These are phyloP conservation scores for Penicillium atrosanguineum DNA, from an alignment of 495 filamentous ascomycete genomes.

Conservation along the genomic window DNA sequence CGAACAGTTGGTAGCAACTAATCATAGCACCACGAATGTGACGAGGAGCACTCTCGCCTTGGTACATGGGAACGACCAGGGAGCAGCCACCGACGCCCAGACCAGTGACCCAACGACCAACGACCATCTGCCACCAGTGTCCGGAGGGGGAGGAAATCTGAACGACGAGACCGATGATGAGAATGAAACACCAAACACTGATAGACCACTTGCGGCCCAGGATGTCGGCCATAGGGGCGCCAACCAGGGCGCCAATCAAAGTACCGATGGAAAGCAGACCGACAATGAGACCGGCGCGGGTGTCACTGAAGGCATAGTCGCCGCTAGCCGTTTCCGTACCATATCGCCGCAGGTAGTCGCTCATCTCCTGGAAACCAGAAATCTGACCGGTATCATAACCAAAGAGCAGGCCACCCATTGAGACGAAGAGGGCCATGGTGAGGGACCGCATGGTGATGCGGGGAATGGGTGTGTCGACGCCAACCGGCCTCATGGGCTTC, in stretches of 20 bases:
- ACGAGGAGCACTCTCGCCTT: conserved; percentile 64
- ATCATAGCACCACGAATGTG: conserved; percentile 68
- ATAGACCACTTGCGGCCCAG: conserved; percentile 55
- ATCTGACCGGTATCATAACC: conserved; percentile 53
- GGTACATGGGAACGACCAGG: conserved; percentile 71
- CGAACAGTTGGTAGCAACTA: conserved; percentile 79
- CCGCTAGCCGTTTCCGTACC: conserved; percentile 30
- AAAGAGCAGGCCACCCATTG: conserved; percentile 69
- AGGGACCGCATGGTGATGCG: conserved; percentile 44
- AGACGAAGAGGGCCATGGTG: conserved; percentile 54
- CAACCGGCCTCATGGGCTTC: conserved; percentile 24
- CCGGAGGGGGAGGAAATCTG: conserved; percentile 56
- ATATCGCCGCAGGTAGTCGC: conserved; percentile 46
- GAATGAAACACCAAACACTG: conserved; percentile 55
- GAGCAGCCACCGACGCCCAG: conserved; percentile 68
- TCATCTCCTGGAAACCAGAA: conserved; percentile 60
- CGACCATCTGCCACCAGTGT: conserved; percentile 53
- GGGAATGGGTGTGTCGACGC: conserved; percentile 40
- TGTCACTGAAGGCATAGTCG: conserved; percentile 44
- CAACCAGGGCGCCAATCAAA: conserved; percentile 61
- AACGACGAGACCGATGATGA: conserved; percentile 63
- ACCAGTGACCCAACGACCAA: conserved; percentile 60
- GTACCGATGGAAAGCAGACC: conserved; percentile 63
- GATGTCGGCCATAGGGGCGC: conserved; percentile 51
- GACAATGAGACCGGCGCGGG: conserved; percentile 54